phyloP scores from a whole-genome alignment of 1,284 basidiomycete genomes.

The Fomitopsis palustris region DNA sequence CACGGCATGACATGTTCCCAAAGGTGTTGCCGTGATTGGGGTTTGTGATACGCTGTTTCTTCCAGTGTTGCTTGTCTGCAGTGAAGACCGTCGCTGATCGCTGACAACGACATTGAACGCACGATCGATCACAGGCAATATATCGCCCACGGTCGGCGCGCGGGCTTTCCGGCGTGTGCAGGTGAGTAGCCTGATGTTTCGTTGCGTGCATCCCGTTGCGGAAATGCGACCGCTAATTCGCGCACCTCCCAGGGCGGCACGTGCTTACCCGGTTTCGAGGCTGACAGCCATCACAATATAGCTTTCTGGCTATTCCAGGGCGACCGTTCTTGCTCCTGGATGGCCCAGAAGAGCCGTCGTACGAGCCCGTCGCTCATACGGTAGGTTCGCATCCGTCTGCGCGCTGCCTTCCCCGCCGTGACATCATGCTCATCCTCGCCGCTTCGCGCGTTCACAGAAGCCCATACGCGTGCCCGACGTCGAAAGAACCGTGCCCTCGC shows the following conservation, averaged over 20 bases:
- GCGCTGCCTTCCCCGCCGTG: neutral
- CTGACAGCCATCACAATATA: slow-evolving; percentile 1
- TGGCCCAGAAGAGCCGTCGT: neutral
- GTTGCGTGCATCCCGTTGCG: neutral
- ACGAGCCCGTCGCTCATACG: neutral
- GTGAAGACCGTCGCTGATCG: no score
- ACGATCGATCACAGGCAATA: neutral
- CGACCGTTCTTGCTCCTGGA: neutral
- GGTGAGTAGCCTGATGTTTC: neutral
- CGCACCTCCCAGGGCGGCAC: neutral
- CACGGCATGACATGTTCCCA: neutral
- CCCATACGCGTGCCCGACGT: neutral
- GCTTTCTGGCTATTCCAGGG: neutral
- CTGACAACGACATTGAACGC: no score
- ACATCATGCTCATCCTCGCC: neutral
- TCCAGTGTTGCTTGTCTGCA: neutral
- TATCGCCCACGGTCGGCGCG: neutral
- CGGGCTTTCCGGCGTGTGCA: neutral
- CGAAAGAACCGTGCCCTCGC: neutral
- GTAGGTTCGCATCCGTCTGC: neutral
- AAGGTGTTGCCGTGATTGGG: neutral
- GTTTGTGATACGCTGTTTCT: no score
- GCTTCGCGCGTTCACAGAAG: neutral
- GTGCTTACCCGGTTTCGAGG: neutral
- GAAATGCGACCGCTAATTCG: neutral